phyloP scores from a whole-genome alignment of 2,329 filamentous ascomycete genomes.

The Sporothrix pseudoabietina region DNA sequence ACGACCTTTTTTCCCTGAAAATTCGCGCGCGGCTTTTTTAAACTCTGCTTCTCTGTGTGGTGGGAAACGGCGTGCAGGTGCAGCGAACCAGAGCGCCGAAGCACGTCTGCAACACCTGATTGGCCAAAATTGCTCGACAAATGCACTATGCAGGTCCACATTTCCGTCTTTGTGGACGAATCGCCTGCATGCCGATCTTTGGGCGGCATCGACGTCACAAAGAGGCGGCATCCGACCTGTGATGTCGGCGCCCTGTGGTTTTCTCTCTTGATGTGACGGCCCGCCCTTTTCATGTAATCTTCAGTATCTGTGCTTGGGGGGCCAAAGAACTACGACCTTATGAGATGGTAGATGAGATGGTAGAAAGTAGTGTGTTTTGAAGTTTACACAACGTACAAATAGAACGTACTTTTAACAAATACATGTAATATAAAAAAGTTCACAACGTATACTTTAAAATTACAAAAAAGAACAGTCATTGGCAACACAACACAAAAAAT shows the following conservation, averaged over 20 bases:
- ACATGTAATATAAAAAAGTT: neutral
- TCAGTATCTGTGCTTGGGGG: neutral
- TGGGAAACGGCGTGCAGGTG: neutral
- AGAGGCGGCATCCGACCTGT: neutral
- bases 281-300: neutral
- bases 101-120: constrained; percentile 17
- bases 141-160: neutral
- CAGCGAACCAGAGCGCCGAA: constrained; percentile 25
- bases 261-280: neutral
- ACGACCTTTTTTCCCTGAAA: neutral
- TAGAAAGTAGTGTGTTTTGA: neutral
- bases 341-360: neutral
- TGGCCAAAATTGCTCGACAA: neutral
- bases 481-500: neutral
- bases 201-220: constrained; percentile 19
- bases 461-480: neutral
- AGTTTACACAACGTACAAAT: neutral
- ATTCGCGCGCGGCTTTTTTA: constrained; percentile 29
- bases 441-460: neutral
- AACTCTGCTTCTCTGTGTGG: neutral
- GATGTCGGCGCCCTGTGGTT: neutral
- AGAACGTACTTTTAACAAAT: neutral
- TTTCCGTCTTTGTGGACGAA: neutral
- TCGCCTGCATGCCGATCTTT: neutral
- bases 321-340: neutral